Evolutionary conservation across 345 rosid species (phyloP).

Genomic region (Murraya paniculata): DNA sequence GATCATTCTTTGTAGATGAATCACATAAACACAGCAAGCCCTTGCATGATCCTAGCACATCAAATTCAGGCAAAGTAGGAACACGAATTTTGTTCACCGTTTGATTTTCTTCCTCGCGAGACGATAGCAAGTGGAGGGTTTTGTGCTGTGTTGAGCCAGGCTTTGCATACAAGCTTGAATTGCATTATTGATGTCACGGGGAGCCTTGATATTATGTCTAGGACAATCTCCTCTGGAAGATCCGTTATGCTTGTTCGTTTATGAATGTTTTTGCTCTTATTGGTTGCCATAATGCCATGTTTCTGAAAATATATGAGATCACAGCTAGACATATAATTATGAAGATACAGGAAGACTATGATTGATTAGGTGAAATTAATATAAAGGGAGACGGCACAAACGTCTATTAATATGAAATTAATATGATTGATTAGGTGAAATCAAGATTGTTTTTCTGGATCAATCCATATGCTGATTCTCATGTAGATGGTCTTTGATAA

Average conservation of each 20-base stretch:
- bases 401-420: too few species aligned
- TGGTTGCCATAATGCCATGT: background rate
- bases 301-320: background rate
- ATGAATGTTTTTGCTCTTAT: background rate
- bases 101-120: background rate
- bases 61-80: conserved; percentile 37
- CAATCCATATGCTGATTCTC: too few species aligned
- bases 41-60: conserved; percentile 46
- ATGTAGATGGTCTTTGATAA: too few species aligned
- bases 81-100: conserved; percentile 26
- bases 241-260: conserved; percentile 20
- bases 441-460: too few species aligned
- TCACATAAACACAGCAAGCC: conserved; percentile 45
- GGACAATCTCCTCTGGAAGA: conserved; percentile 30
- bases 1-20: conserved; percentile 11
- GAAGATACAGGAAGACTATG: too few species aligned
- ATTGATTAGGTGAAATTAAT: too few species aligned
- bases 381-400: too few species aligned
- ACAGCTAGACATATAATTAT: background rate
- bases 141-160: conserved; percentile 31
- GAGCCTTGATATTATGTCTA: conserved; percentile 32
- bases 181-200: conserved; percentile 33
- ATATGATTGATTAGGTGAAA: too few species aligned
- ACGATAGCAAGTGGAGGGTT: conserved; percentile 32
- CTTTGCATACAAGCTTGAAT: conserved; percentile 37